A percentile compares a stretch with the other conserved stretches of the same genome.
Conservation (phyloP, 306 rosid species). For the Dalbergia cochinchinensis region DNA sequence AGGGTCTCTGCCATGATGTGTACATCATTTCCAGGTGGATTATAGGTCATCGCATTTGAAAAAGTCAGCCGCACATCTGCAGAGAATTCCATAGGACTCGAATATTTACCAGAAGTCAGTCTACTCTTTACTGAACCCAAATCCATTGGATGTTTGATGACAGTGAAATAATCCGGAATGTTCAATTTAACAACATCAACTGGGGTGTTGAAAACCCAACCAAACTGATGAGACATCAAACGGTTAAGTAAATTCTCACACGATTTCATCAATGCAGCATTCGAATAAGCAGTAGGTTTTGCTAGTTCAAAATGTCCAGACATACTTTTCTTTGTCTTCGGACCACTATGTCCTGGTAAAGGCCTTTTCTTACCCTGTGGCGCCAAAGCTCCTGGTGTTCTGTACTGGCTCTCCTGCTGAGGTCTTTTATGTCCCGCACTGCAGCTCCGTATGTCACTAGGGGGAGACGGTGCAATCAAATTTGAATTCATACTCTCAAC, state of each 20-base stretch:
- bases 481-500: slow-evolving; percentile 52
- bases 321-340: slow-evolving; percentile 55
- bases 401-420: slow-evolving; percentile 55
- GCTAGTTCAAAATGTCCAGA: slow-evolving; percentile 58
- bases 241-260: slow-evolving; percentile 69
- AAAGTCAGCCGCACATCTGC: slow-evolving; percentile 88
- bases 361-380: slow-evolving; percentile 67
- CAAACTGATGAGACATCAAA: slow-evolving; percentile 64
- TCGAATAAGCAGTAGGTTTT: slow-evolving; percentile 60
- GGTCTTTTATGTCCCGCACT: slow-evolving; percentile 72
- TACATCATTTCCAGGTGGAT: slow-evolving; percentile 82
- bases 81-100: slow-evolving; percentile 72
- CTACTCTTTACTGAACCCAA: slow-evolving; percentile 83
- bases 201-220: slow-evolving; percentile 81
- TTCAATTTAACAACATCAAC: slow-evolving; percentile 86
- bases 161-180: slow-evolving; percentile 86
- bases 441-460: slow-evolving; percentile 73
- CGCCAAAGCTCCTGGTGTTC: slow-evolving; percentile 46
- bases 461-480: slow-evolving; percentile 57
- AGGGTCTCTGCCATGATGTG: slow-evolving; percentile 73
- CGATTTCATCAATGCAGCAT: slow-evolving; percentile 62
- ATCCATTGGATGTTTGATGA: slow-evolving; percentile 97
- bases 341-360: slow-evolving; percentile 69
- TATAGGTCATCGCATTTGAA: slow-evolving; percentile 87
- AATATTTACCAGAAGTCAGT: slow-evolving; percentile 65